A percentile compares a stretch with the other conserved stretches of the same genome.
These are phyloP conservation scores for Emergomyces pasteurianus DNA, from an alignment of 2,329 filamentous ascomycete genomes.

Conservation along the genomic window DNA sequence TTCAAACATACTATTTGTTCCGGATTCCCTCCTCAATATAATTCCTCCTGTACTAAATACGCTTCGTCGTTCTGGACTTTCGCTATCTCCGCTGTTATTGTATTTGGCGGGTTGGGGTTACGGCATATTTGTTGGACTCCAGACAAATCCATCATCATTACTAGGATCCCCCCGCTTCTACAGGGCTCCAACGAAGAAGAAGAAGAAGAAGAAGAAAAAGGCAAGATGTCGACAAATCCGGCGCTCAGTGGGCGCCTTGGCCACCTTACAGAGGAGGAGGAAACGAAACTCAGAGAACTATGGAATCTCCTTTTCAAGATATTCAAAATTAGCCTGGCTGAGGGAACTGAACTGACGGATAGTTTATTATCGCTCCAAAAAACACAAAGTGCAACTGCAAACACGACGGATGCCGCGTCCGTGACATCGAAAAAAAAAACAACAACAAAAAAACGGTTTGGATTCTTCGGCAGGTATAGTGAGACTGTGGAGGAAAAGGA, in stretches of 20 bases:
- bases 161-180: background rate
- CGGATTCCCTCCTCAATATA: slow-evolving; percentile 9
- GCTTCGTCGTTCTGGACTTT: slow-evolving; percentile 29
- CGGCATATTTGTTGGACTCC: slow-evolving; percentile 20
- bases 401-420: slow-evolving; percentile 14
- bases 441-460: slow-evolving; percentile 53
- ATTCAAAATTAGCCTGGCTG: slow-evolving; percentile 62
- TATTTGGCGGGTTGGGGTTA: slow-evolving; percentile 26
- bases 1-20: background rate
- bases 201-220: slow-evolving; percentile 12
- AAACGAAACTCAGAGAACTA: slow-evolving; percentile 75
- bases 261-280: slow-evolving; percentile 80
- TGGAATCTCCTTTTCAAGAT: slow-evolving; percentile 67
- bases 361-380: slow-evolving; percentile 13
- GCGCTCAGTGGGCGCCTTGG: slow-evolving; percentile 55
- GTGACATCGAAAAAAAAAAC: slow-evolving; percentile 43
- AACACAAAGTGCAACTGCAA: slow-evolving; percentile 14
- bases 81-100: slow-evolving; percentile 20
- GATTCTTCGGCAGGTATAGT: slow-evolving; percentile 52
- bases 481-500: slow-evolving; percentile 41
- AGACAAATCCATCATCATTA: background rate
- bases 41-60: slow-evolving; percentile 12
- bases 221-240: slow-evolving; percentile 22
- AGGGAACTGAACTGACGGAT: slow-evolving; percentile 9
- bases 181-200: background rate